Conservation (phyloP, 768 basidiomycete genomes). For the Suillus paluster region DNA sequence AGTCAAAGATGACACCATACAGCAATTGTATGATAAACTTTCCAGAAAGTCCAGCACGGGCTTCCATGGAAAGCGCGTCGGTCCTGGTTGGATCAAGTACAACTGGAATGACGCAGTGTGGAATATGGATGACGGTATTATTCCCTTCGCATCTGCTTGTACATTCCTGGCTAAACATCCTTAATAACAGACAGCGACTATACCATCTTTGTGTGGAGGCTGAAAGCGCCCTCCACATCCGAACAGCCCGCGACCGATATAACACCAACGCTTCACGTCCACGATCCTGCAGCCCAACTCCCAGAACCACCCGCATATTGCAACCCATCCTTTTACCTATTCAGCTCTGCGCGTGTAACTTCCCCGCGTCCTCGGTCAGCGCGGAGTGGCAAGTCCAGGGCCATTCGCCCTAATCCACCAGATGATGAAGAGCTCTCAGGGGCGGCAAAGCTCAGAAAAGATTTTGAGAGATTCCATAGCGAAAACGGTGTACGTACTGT, state of each 20-base stretch:
- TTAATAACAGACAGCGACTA: conserved; percentile 75
- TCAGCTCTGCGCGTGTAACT: conserved; percentile 33
- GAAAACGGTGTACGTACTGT: conserved; percentile 95
- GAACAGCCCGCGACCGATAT: conserved; percentile 16
- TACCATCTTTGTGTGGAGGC: conserved; percentile 82
- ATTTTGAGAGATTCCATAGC: conserved; percentile 84
- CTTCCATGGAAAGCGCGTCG: conserved; percentile 64
- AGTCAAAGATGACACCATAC: conserved; percentile 74
- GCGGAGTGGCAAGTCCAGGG: conserved; percentile 38
- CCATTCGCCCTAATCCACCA: conserved; percentile 38
- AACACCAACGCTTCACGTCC: conserved; percentile 57
- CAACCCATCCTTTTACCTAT: conserved; percentile 75
- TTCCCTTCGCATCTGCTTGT: not conserved
- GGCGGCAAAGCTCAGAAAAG: conserved; percentile 68
- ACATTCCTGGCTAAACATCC: not conserved
- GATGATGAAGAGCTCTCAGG: conserved; percentile 38
- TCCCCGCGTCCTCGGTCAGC: conserved; percentile 37
- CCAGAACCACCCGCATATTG: conserved; percentile 65
- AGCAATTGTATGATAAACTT: conserved; percentile 70
- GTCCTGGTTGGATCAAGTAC: conserved; percentile 86
- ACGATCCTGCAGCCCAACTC: conserved; percentile 61
- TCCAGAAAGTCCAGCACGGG: conserved; percentile 65
- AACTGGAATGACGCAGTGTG: conserved; percentile 78
- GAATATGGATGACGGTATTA: conserved; percentile 88
- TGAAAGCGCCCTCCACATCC: conserved; percentile 42